Base-by-base conservation (phyloP, 495 filamentous ascomycete genomes). In the Aspergillus carlsbadensis region DNA sequence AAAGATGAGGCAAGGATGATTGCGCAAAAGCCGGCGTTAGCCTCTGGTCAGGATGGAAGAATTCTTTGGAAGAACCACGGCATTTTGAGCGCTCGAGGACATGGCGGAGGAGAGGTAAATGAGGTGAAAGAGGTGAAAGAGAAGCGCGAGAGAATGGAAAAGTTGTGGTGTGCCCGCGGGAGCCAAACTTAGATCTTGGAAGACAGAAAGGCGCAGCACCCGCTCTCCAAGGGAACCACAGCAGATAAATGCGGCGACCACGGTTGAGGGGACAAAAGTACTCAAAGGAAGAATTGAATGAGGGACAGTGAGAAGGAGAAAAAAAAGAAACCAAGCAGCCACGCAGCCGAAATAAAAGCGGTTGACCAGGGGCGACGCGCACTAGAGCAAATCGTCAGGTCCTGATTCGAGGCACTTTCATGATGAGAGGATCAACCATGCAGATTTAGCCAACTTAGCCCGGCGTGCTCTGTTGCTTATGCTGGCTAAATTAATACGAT, bases 1-100 rank as follows among this genome's bases (percentile, higher is more conserved):
- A 14, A 36, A 17, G 44, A 33, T 26, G 33, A 41, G 10, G 15
- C n/a, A 15, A 44, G 21, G 42, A 44, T 15, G 5, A 17, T n/a
- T 22, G 42, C 1, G 42, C 7, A 20, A 43, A 35, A 24, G 29
- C 45, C 54, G n/a, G 21, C 17, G 45, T 50, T 43, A 57, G 54
- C 45, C 46, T 36, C 54, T 34, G 18, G 45, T 57, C 37, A 49
- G 34, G 45, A 40, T 36, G n/a, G 24, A 43, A 18, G 45, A 31
- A 5, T 24, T 36, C 6, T 43, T 40, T 15, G 17, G 24, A 17
- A 22, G 11, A 42, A 29, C 46, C 10, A 33, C 1, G 11, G 33
- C 24, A 43, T 57, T 43, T 14, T 11, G 17, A 56, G 29, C n/a
- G 36, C n/a, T 11, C 22, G 26, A 50, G 31, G 47, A 57, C 36